phyloP scores from a whole-genome alignment of 768 basidiomycete genomes.

The Tulasnella sp. region DNA sequence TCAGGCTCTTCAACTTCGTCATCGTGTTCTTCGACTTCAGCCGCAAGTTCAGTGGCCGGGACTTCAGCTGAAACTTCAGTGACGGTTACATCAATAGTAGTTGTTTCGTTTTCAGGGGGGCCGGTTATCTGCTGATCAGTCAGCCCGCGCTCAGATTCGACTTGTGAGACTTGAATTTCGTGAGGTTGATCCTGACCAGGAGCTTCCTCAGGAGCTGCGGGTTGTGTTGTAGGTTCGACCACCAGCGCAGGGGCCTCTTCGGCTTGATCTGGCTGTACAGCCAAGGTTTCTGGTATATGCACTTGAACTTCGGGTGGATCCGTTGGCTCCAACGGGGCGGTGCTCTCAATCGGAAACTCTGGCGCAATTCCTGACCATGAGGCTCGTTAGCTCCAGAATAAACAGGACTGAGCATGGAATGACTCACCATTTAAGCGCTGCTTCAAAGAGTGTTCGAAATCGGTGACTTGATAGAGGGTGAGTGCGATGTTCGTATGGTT shows the following conservation, averaged over 20 bases:
- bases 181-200: neutral
- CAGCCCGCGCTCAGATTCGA: neutral
- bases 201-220: neutral
- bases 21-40: slow-evolving; percentile 12
- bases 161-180: neutral
- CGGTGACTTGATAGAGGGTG: slow-evolving; percentile 25
- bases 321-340: neutral
- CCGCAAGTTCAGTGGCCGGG: neutral
- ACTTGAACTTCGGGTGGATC: neutral
- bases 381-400: neutral
- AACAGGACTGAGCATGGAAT: neutral
- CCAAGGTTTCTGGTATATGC: slow-evolving; percentile 1
- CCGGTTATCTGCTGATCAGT: neutral
- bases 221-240: neutral
- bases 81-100: neutral
- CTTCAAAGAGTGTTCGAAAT: slow-evolving; percentile 17
- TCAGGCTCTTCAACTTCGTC: neutral
- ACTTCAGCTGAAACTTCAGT: neutral
- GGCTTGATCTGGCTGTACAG: neutral
- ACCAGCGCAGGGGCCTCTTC: neutral
- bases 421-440: slow-evolving; percentile 14
- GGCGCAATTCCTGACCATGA: neutral
- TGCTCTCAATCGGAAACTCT: neutral
- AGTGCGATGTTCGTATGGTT: slow-evolving; percentile 23
- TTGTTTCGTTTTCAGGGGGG: neutral